Conservation (phyloP, 345 rosid genomes). For the Aethionema arabicum region DNA sequence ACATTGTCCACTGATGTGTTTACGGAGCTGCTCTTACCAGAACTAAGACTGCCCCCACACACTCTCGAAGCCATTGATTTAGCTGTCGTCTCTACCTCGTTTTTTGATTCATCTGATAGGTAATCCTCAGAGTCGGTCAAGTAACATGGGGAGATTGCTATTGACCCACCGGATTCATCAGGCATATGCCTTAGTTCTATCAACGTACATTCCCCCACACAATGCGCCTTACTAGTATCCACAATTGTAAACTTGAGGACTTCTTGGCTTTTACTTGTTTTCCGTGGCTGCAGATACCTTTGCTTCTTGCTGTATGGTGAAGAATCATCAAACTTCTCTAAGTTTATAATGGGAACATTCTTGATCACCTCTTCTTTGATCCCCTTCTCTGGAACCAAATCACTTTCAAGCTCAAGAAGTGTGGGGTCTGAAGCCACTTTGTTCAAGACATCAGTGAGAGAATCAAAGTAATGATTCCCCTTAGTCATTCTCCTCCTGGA, state of each 20-base stretch:
- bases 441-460: conserved; percentile 63
- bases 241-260: conserved; percentile 52
- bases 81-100: conserved; percentile 43
- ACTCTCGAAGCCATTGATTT: conserved; percentile 37
- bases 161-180: conserved; percentile 32
- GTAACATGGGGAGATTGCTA: conserved; percentile 33
- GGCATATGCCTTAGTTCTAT: conserved; percentile 60
- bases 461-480: conserved; percentile 76
- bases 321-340: conserved; percentile 30
- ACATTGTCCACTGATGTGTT: conserved; percentile 26
- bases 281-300: conserved; percentile 64
- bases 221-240: conserved; percentile 52
- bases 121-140: conserved; percentile 45
- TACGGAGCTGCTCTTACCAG: conserved; percentile 32
- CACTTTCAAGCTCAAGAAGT: conserved; percentile 57
- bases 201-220: conserved; percentile 37
- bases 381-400: conserved; percentile 32
- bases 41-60: conserved; percentile 39
- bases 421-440: conserved; percentile 63
- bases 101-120: conserved; percentile 43
- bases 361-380: conserved; percentile 40
- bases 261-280: conserved; percentile 36
- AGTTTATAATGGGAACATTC: conserved; percentile 29
- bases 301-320: conserved; percentile 32
- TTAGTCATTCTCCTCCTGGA: conserved; percentile 73